A percentile compares a stretch with the other conserved stretches of the same genome.
Conservation (phyloP, 83 land plant genomes). For the Thuja plicata region DNA sequence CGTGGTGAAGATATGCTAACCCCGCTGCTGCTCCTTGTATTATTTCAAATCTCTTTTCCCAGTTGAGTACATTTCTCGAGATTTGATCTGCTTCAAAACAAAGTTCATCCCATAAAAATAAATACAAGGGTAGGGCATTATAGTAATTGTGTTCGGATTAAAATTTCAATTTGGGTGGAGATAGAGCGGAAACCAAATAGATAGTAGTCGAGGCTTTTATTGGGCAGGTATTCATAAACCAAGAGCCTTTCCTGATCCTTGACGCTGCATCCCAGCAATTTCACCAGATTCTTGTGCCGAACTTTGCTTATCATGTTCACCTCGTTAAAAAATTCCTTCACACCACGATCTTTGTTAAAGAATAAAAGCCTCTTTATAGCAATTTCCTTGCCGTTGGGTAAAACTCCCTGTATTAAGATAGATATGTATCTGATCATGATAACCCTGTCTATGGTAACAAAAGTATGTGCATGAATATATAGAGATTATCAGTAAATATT, state of each 20-base stretch:
- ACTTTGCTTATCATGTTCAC: constrained; percentile 26
- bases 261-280: constrained; percentile 32
- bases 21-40: constrained; percentile 32
- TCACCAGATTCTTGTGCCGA: constrained; percentile 34
- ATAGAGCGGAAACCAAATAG: not conserved
- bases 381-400: constrained; percentile 30
- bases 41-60: constrained; percentile 26
- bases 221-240: constrained; percentile 37
- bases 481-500: not conserved
- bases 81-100: too few relatives aligned
- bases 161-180: too few relatives aligned
- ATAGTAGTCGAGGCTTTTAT: constrained; percentile 32
- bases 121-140: too few relatives aligned
- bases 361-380: constrained; percentile 32
- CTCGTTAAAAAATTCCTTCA: constrained; percentile 20
- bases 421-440: not conserved
- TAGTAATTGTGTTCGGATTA: too few relatives aligned
- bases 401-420: constrained; percentile 10
- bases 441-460: not conserved
- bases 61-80: not conserved
- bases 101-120: too few relatives aligned
- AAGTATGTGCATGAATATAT: not conserved
- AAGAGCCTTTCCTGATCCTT: constrained; percentile 17
- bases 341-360: not conserved
- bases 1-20: constrained; percentile 42